Base-by-base conservation (phyloP, 108 stramenopile species). In the Skeletonema tropicum region DNA sequence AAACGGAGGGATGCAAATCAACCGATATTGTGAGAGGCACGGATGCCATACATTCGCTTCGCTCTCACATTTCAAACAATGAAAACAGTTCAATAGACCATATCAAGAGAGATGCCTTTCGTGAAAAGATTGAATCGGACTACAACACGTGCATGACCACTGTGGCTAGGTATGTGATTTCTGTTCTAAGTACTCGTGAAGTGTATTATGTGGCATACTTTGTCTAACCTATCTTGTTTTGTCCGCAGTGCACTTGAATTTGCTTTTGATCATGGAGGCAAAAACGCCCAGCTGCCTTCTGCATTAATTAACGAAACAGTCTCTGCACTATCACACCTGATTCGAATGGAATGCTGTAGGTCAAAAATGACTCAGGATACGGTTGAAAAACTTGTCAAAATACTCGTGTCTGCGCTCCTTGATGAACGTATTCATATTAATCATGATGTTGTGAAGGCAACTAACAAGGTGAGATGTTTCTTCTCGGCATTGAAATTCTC, bases 301-400 rank as follows among this genome's bases (percentile, higher is more conserved):
- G 76, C 87, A 9, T 70, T 94, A 11, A 74, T 94, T 3, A 88
- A 90, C n/a, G 76, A 87, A 7, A 73, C 79, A 64, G 70, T 91
- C 3, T 86, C 88, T 0, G 68, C 80, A 39, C 61, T 92, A 38
- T 85, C 87, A 85, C 79, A 79, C 17, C 69, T 95, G 39, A 82
- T 90, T 64, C 72, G 86, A 55, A 85, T 85, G 17, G 49, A 58
- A 38, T 77, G 83, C 19, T 58, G 80, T 12, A 49, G 85, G 14
- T 60, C 66, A 31, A 11, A 29, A 1, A 84, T 92, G 7, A 64
- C 66, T 31, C 84, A 84, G 60, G 81, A 90, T 10, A 67, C 88
- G 52, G 70, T 92, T 32, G 82, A 78, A 14, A 29, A 83, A 14
- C 63, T 91, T 8, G 76, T 95, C 32, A 66, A 79, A 12, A 77